Evolutionary conservation across 371 early-diverging fungal genomes (phyloP).

Genomic region (Homolaphlyctis polyrhiza): DNA sequence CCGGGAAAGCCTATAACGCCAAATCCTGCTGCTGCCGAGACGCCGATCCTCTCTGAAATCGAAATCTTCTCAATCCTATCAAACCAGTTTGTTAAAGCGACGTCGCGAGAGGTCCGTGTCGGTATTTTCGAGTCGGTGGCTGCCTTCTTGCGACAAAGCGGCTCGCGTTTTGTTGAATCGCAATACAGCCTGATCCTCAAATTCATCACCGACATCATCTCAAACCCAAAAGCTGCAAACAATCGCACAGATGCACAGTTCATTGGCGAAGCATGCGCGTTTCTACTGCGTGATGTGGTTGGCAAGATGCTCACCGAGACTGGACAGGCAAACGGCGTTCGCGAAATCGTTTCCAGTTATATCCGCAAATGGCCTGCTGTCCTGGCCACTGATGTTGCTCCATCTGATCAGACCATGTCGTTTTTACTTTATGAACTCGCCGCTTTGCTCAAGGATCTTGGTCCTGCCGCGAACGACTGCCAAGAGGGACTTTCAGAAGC

Average conservation of each 20-base stretch:
- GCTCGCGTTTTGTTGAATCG: conserved; percentile 64
- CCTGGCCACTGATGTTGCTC: conserved; percentile 56
- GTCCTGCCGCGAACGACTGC: conserved; percentile 66
- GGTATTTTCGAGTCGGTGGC: conserved; percentile 81
- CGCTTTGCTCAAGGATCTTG: conserved; percentile 67
- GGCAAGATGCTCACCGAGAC: conserved; percentile 71
- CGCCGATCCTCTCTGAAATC: conserved; percentile 51
- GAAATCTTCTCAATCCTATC: conserved; percentile 68
- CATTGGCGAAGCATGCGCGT: conserved; percentile 60
- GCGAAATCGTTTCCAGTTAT: conserved; percentile 60
- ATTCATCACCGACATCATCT: conserved; percentile 54
- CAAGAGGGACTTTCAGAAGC: conserved; percentile 64
- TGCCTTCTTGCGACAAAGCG: conserved; percentile 64
- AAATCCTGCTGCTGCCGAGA: conserved; percentile 14
- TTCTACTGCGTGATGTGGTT: conserved; percentile 71
- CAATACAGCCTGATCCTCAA: conserved; percentile 66
- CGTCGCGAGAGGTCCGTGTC: conserved; percentile 66
- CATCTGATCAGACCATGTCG: conserved; percentile 56
- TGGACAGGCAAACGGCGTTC: conserved; percentile 72
- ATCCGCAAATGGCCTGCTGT: conserved; percentile 64
- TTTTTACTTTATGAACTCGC: conserved; percentile 71
- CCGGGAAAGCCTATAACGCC: conserved; percentile 19
- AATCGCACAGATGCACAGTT: conserved; percentile 50
- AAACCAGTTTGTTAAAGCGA: conserved; percentile 49
- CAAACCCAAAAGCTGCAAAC: conserved; percentile 21